Base-by-base conservation (phyloP, 371 early-diverging fungal genomes). In the Parasitella parasitica region DNA sequence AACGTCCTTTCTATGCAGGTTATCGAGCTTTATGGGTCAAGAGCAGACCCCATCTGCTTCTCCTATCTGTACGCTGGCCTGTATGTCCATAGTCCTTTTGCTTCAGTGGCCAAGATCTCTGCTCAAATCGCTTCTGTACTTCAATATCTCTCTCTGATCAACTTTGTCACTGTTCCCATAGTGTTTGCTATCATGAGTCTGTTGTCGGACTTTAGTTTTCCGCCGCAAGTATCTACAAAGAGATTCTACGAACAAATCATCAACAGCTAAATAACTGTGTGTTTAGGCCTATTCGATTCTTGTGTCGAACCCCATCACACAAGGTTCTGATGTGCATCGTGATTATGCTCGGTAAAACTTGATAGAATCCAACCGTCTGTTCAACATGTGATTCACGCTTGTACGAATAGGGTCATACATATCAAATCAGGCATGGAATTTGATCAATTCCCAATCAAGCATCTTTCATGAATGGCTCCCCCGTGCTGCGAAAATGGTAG, bases 401-500 rank as follows among this genome's bases (percentile, higher is more conserved):
- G 8, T 52, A 57, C 15, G 16, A 6, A n/a, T 49, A 80, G 81
- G 81, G 0, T 78, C 82, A 2, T 78, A 78, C 43, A 76, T 81
- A 9, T 75, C 75, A 20, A 78, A 70, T 51, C 76, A 78, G 48
- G 82, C 82, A 4, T 81, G 82, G 82, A 76, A 81, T 37, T 27
- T 81, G 38, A 66, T 81, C 28, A 73, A 75, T 43, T 77, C 71
- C 13, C 74, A 78, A 48, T 69, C 71, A 9, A 75, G 64, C 30
- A 75, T 78, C 11, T 78, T 81, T 61, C 69, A 77, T 35, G 67
- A 69, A 41, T 78, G 77, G 78, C 59, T 81, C 4, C 77, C 81
- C 13, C 68, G 77, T 4, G 75, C 74, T 0, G 77, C 69, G 4
- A 81, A 75, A 24, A 69, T 81, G 6, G 66, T 81, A 15, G 82